Evolutionary conservation across 805 yeast genomes (phyloP).

Genomic region (Dipodascopsis uninucleata): DNA sequence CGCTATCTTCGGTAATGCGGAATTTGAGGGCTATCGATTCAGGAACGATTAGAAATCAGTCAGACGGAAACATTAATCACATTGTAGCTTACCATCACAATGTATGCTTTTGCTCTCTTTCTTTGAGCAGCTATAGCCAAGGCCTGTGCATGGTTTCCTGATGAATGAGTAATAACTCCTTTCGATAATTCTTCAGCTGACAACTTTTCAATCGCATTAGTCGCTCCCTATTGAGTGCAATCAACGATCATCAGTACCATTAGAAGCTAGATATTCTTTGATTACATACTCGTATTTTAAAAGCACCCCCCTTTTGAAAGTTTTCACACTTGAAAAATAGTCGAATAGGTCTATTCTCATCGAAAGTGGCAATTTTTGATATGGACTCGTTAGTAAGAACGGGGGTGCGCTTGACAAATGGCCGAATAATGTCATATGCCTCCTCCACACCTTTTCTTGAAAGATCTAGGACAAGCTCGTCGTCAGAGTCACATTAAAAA

Average conservation of each 20-base stretch:
- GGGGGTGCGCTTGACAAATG: conserved; percentile 9
- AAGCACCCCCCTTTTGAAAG: conserved; percentile 34
- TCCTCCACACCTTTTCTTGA: conserved; percentile 11
- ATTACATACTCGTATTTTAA: conserved; percentile 43
- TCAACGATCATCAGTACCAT: neutral
- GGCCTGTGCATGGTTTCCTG: conserved; percentile 54
- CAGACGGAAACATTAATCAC: neutral
- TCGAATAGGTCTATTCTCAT: neutral
- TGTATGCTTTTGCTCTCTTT: conserved; percentile 45
- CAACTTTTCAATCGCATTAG: conserved; percentile 47
- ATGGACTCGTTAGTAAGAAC: conserved; percentile 15
- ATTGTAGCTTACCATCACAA: conserved; percentile 41
- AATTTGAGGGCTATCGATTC: conserved; percentile 41
- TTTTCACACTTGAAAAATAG: conserved; percentile 25
- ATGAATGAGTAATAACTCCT: conserved; percentile 53
- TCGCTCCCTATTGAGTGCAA: conserved; percentile 44
- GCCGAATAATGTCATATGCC: conserved; percentile 9
- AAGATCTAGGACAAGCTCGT: too few species aligned
- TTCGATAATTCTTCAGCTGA: conserved; percentile 39
- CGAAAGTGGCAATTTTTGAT: conserved; percentile 7
- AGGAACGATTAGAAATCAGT: neutral
- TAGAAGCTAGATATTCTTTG: neutral
- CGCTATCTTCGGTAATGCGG: conserved; percentile 47
- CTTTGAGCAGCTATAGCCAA: conserved; percentile 48
- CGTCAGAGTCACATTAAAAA: too few species aligned